These are phyloP conservation scores for Oryza coarctata DNA, from an alignment of 176 grass and related monocot species.

Conservation along the genomic window DNA sequence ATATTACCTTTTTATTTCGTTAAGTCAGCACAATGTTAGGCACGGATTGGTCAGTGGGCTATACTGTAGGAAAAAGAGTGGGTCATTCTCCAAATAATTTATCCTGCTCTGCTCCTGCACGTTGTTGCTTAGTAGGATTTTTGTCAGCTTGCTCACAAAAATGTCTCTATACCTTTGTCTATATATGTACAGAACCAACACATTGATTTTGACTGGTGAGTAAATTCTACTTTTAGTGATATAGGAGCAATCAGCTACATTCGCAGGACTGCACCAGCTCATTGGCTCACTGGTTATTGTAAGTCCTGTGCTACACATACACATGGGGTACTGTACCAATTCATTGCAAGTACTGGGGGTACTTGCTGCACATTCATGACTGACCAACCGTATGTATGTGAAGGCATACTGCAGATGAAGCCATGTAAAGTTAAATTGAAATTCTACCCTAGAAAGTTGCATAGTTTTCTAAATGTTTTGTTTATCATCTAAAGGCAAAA, in stretches of 20 bases:
- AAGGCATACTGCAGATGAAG: background rate
- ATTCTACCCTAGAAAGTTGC: background rate
- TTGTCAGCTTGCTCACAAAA: background rate
- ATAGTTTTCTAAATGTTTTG: background rate
- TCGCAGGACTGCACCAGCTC: background rate
- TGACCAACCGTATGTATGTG: background rate
- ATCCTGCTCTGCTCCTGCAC: background rate
- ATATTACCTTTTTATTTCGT: background rate
- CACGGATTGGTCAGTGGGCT: background rate
- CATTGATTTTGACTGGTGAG: background rate
- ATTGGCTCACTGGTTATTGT: background rate
- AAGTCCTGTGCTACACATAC: background rate
- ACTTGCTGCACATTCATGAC: background rate
- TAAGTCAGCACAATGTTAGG: background rate
- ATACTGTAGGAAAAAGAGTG: background rate
- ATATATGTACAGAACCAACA: background rate
- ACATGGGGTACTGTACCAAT: background rate
- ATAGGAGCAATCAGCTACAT: background rate
- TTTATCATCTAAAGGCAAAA: background rate
- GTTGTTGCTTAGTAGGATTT: conserved; percentile 14
- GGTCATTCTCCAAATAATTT: background rate
- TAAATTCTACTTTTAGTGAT: background rate
- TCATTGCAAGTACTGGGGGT: background rate
- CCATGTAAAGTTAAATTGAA: background rate
- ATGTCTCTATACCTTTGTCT: background rate